phyloP scores from a whole-genome alignment of 768 basidiomycete genomes.

The Plicaturopsis crispa region DNA sequence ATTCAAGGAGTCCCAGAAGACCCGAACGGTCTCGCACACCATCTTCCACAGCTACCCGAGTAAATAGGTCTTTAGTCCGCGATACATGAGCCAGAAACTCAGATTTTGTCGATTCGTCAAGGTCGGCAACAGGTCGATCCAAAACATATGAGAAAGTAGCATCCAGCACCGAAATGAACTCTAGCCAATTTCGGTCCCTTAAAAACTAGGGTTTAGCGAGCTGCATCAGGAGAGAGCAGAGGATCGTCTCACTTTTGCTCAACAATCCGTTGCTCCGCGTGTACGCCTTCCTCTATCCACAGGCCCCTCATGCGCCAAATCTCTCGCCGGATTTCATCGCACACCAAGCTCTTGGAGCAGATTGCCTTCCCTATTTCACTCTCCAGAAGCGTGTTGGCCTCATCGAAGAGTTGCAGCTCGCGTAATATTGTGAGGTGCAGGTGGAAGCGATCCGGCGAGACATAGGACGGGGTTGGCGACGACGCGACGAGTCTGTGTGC shows the following conservation, averaged over 20 bases:
- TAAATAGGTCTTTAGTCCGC: conserved; percentile 45
- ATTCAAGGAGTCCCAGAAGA: conserved; percentile 65
- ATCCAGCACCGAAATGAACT: conserved; percentile 70
- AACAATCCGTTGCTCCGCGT: conserved; percentile 48
- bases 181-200: conserved; percentile 85
- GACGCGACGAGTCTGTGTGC: conserved; percentile 68
- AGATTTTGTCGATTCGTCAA: conserved; percentile 26
- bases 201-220: conserved; percentile 15
- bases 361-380: conserved; percentile 62
- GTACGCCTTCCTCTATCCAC: conserved; percentile 52
- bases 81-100: conserved; percentile 30
- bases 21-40: conserved; percentile 70
- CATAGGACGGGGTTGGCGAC: conserved; percentile 53
- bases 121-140: conserved; percentile 12
- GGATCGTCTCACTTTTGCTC: conserved; percentile 45
- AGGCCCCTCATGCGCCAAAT: conserved; percentile 55
- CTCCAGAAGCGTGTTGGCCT: conserved; percentile 61
- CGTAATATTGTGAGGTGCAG: conserved; percentile 67
- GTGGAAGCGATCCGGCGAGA: conserved; percentile 69
- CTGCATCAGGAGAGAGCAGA: conserved; percentile 3
- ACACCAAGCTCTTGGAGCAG: conserved; percentile 62
- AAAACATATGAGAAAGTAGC: conserved; percentile 44
- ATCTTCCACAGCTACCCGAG: conserved; percentile 51
- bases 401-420: conserved; percentile 60
- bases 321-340: conserved; percentile 69